phyloP scores from a whole-genome alignment of 2,329 filamentous ascomycete genomes.

The Trichoderma arundinaceum region DNA sequence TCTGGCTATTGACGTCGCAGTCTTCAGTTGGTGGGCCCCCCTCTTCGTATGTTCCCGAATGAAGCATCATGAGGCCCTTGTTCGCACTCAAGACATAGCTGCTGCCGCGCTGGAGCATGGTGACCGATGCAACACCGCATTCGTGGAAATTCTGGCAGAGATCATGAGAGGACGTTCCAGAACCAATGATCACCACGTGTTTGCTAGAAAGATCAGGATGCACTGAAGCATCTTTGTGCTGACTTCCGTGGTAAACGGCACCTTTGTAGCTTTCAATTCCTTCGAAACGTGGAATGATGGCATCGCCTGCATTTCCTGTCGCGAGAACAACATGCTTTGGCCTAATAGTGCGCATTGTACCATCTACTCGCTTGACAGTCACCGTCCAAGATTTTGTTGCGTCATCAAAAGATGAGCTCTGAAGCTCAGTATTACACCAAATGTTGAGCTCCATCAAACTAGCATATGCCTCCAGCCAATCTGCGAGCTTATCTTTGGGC shows the following conservation, averaged over 20 bases:
- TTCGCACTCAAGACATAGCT: constrained; percentile 11
- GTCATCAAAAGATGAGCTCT: constrained; percentile 57
- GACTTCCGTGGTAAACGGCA: background rate
- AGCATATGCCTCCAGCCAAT: constrained; percentile 71
- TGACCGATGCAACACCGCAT: constrained; percentile 1
- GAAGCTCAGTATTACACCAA: constrained; percentile 62
- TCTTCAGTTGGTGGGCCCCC: constrained; percentile 15
- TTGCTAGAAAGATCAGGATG: constrained; percentile 7
- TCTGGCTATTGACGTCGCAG: constrained; percentile 7
- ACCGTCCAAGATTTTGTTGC: constrained; percentile 59
- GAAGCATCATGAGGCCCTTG: constrained; percentile 5
- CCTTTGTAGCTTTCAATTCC: constrained; percentile 5
- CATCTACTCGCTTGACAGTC: background rate
- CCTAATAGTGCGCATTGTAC: background rate
- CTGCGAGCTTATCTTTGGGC: constrained; percentile 72
- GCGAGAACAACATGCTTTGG: constrained; percentile 6
- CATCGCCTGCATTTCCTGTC: constrained; percentile 4
- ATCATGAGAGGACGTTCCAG: constrained; percentile 1
- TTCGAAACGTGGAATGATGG: constrained; percentile 7
- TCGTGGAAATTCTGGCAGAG: constrained; percentile 16
- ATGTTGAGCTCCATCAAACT: constrained; percentile 69
- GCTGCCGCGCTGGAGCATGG: constrained; percentile 11
- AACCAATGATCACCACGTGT: constrained; percentile 1
- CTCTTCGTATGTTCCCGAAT: constrained; percentile 14
- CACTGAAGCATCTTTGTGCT: constrained; percentile 15